A percentile compares a stretch with the other conserved stretches of the same genome.
These are phyloP conservation scores for Backusella tarrabulga DNA, from an alignment of 192 early-diverging fungal species.

Conservation along the genomic window DNA sequence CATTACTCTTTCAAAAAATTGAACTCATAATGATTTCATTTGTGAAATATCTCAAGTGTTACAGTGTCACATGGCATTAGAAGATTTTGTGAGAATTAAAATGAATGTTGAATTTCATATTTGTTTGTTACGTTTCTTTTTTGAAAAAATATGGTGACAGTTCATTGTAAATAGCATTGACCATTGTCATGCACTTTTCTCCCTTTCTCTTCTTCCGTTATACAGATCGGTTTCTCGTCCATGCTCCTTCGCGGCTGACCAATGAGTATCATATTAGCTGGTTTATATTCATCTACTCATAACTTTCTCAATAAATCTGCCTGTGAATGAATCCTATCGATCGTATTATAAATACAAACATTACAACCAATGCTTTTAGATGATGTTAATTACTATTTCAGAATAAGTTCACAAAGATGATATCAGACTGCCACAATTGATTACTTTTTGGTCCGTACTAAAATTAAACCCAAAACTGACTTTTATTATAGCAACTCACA, in stretches of 20 bases:
- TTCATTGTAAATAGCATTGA: background rate
- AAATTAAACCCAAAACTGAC: background rate
- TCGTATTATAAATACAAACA: background rate
- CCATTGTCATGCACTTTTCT: background rate
- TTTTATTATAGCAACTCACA: background rate
- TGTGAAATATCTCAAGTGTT: background rate
- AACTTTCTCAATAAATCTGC: background rate
- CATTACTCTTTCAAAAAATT: background rate
- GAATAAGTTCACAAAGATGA: background rate
- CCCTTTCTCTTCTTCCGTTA: background rate
- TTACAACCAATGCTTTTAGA: background rate
- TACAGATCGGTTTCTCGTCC: background rate
- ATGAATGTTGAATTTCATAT: background rate
- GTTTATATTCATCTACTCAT: background rate
- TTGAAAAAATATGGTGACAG: background rate
- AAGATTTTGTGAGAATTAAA: background rate
- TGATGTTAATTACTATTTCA: background rate
- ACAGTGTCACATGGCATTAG: background rate
- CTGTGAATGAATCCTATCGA: too few species aligned
- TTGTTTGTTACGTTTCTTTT: background rate
- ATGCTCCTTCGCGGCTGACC: background rate
- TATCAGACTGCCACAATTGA: background rate
- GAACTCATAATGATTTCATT: background rate
- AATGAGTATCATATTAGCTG: background rate
- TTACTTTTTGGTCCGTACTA: background rate